Evolutionary conservation across 2,329 filamentous ascomycete species (phyloP).

Genomic region (Phialophora macrospora): DNA sequence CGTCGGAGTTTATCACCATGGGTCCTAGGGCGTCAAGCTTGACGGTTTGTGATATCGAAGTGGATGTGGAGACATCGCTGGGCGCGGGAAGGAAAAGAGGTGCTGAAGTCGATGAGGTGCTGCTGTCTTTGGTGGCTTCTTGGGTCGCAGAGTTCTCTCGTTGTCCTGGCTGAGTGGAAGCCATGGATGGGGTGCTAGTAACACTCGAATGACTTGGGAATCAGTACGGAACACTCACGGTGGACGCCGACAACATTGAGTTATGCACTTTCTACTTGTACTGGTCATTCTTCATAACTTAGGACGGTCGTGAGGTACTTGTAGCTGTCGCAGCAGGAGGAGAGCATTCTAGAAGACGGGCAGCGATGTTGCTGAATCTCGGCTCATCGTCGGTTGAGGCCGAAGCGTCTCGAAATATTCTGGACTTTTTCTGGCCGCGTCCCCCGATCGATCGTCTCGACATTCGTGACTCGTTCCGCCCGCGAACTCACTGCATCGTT

Average conservation of each 20-base stretch:
- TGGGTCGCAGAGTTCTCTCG: not conserved
- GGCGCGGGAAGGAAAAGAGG: not conserved
- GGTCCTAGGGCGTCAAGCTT: slow-evolving; percentile 8
- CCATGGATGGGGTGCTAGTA: not conserved
- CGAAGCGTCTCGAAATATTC: slow-evolving; percentile 1
- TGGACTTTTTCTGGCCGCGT: slow-evolving; percentile 15
- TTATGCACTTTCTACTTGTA: not conserved
- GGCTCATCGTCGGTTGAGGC: slow-evolving; percentile 11
- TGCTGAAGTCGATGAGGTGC: not conserved
- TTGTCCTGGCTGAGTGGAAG: not conserved
- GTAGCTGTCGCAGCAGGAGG: not conserved
- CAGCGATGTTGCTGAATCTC: not conserved
- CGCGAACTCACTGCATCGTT: not conserved
- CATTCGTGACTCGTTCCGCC: slow-evolving; percentile 5
- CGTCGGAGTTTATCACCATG: slow-evolving; percentile 12
- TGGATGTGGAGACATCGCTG: not conserved
- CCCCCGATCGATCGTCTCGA: not conserved
- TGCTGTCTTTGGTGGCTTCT: not conserved
- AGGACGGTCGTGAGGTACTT: not conserved
- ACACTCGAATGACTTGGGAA: not conserved
- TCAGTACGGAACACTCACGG: not conserved
- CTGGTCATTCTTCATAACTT: not conserved
- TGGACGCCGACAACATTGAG: not conserved
- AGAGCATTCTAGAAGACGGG: not conserved
- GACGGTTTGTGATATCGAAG: slow-evolving; percentile 7